Conservation (phyloP, 2,329 filamentous ascomycete genomes). For the Xylaria sp. region DNA sequence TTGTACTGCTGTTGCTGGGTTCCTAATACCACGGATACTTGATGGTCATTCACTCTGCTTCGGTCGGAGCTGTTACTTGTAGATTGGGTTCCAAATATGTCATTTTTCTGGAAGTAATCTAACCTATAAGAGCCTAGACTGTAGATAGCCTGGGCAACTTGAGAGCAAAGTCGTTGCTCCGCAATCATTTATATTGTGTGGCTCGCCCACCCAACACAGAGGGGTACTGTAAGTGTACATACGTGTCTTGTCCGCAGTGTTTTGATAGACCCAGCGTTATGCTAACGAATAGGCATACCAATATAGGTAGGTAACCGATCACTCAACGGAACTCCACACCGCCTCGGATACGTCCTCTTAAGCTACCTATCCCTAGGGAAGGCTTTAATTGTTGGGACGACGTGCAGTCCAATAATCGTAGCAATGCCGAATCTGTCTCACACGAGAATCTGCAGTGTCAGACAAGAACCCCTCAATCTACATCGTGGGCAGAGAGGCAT, state of each 20-base stretch:
- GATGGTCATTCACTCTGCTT: background rate
- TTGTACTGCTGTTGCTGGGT: background rate
- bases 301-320: background rate
- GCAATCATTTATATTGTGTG: background rate
- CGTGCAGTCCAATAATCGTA: slow-evolving; percentile 4
- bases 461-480: slow-evolving; percentile 1
- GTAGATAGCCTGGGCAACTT: background rate
- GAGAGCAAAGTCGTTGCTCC: background rate
- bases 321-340: slow-evolving; percentile 16
- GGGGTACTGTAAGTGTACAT: background rate
- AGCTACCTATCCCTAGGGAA: background rate
- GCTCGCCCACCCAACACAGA: background rate
- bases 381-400: background rate
- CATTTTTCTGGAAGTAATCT: background rate
- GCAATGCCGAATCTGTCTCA: background rate
- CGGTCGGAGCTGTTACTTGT: background rate
- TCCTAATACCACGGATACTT: background rate
- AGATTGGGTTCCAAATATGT: background rate
- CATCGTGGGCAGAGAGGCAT: background rate
- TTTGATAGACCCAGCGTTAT: background rate
- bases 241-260: background rate
- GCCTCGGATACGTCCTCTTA: background rate
- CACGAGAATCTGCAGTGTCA: slow-evolving; percentile 1
- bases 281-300: background rate
- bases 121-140: background rate